phyloP scores from a whole-genome alignment of 1,139 yeast species.

The Taiozyma onychis region DNA sequence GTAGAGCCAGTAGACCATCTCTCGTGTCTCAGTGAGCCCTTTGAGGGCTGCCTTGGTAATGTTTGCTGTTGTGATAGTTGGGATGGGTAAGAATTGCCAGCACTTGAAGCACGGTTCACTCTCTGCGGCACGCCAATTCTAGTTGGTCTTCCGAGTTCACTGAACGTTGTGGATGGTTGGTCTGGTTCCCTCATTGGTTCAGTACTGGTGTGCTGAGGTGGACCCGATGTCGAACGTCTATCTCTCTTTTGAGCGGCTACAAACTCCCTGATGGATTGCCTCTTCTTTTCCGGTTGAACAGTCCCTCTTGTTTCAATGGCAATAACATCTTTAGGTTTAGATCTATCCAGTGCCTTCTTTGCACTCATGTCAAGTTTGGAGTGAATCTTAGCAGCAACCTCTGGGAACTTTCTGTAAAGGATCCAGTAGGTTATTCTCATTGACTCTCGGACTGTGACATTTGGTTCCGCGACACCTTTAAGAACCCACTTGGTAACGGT shows the following conservation, averaged over 20 bases:
- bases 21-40: slow-evolving; percentile 11
- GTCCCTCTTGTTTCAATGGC: slow-evolving; percentile 2
- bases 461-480: slow-evolving; percentile 72
- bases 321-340: slow-evolving; percentile 39
- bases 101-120: slow-evolving; percentile 15
- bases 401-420: slow-evolving; percentile 44
- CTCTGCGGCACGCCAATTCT: slow-evolving; percentile 24
- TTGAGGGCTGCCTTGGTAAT: slow-evolving; percentile 16
- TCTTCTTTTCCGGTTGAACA: slow-evolving; percentile 5
- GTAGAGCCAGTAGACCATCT: slow-evolving; percentile 9
- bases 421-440: slow-evolving; percentile 77
- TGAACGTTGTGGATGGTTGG: neutral
- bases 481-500: slow-evolving; percentile 45
- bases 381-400: slow-evolving; percentile 33
- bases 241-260: slow-evolving; percentile 17
- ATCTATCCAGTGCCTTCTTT: slow-evolving; percentile 49
- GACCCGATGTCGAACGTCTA: slow-evolving; percentile 20
- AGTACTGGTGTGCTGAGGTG: slow-evolving; percentile 3
- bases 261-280: slow-evolving; percentile 21
- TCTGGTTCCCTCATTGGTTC: neutral
- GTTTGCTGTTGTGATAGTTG: slow-evolving; percentile 13
- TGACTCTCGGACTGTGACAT: slow-evolving; percentile 71
- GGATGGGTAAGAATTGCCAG: slow-evolving; percentile 7
- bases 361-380: slow-evolving; percentile 40
- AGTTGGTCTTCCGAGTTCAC: slow-evolving; percentile 19